Evolutionary conservation across 2,329 filamentous ascomycete species (phyloP), one percentile per base, ranked within the genome.

Genomic region (Fusarium bulbicola): DNA sequence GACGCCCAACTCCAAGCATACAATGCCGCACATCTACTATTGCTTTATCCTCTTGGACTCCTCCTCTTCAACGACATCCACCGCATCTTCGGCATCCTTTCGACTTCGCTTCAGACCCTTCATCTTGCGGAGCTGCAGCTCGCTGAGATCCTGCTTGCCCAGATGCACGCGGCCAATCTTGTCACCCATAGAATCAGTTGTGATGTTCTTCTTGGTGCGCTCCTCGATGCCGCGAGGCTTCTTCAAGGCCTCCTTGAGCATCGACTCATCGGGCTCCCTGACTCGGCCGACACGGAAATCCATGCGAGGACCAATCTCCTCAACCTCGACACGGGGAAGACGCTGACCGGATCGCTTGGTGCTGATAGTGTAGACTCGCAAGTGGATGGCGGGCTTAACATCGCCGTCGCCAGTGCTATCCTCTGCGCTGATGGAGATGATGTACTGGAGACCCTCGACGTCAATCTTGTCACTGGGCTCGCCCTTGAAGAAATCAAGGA

Each of bases 51-150:
- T 80, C 76, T 84, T 83, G 53, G 81, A 74, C 39, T 83, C 82
- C 34, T 84, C 83, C 45, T 78, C 79, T 24, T 77, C 71, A 14
- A 76, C 82, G 64, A 86, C 84, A 75, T 85, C 85, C 65, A 84
- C 86, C 66, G 85, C 85, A 21, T 78, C 85, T 8, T 84, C 86
- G n/a, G 59, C 66, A 58, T 88, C 89, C 71, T 91, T 91, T 61
- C 94, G 90, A 73, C 88, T 91, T 74, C 96, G 89, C 90, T 98
- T 99, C 76, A 99, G 84, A 75, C 95, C 96, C 91, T 99, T 99
- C 95, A 99, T 98, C 90, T 99, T 99, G 80, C 96, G 92, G 59
- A 95, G 97, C 87, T 99, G 96, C 83, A 99, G 83, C 77, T 92
- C 89, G 80, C 87, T 88, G 66, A 99, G 88, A 84, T 99, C 95